These are phyloP conservation scores for Ustilago trichophora DNA, from an alignment of 1,284 basidiomycete genomes.

Conservation along the genomic window DNA sequence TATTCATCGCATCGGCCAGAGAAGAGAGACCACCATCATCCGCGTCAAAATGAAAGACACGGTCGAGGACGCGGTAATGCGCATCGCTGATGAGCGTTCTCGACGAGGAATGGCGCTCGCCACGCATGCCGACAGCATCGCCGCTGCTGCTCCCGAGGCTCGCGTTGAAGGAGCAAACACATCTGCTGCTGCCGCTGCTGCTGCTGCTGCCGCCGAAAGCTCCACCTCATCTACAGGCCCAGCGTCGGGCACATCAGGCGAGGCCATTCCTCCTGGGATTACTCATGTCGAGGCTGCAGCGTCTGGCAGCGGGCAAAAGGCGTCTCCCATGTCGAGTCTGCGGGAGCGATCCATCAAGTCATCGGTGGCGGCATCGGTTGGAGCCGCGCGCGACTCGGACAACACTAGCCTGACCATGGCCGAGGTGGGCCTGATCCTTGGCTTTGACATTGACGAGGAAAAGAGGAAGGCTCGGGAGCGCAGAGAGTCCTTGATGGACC, in stretches of 20 bases:
- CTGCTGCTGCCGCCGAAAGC: too few species aligned
- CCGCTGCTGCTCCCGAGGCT: too few species aligned
- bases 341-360: constrained; percentile 42
- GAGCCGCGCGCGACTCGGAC: constrained; percentile 26
- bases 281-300: too few species aligned
- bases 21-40: constrained; percentile 37
- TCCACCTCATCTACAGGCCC: neutral
- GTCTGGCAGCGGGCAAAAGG: too few species aligned
- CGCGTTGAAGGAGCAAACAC: too few species aligned
- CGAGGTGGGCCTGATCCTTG: constrained; percentile 40
- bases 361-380: constrained; percentile 36
- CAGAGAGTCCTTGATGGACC: constrained; percentile 9
- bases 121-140: constrained; percentile 7
- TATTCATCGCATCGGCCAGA: constrained; percentile 51
- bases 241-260: too few species aligned
- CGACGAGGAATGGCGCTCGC: constrained; percentile 34
- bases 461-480: constrained; percentile 22
- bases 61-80: constrained; percentile 48
- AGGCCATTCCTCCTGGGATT: too few species aligned
- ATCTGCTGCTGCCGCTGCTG: too few species aligned
- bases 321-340: neutral
- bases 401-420: constrained; percentile 34
- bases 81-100: constrained; percentile 43
- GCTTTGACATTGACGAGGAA: constrained; percentile 40
- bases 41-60: constrained; percentile 53